A percentile compares a stretch with the other conserved stretches of the same genome.
phyloP scores from a whole-genome alignment of 2,329 filamentous ascomycete genomes.

The Fusarium incarnatum region DNA sequence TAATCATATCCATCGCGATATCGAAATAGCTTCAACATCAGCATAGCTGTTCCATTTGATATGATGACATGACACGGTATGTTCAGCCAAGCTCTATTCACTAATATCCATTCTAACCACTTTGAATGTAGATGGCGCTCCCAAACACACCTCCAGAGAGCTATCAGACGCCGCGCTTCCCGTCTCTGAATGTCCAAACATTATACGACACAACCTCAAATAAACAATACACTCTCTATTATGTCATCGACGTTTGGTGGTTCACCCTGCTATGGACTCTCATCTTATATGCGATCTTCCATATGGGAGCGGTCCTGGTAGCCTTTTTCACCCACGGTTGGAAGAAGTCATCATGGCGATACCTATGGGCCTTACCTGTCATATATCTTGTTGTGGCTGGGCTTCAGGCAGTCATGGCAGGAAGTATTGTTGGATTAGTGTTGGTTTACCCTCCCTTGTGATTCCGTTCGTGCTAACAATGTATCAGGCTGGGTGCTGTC shows the following conservation, averaged over 20 bases:
- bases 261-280: slow-evolving; percentile 91
- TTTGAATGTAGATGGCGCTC: slow-evolving; percentile 39
- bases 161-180: slow-evolving; percentile 79
- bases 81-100: background rate
- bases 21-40: slow-evolving; percentile 11
- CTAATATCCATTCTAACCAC: slow-evolving; percentile 16
- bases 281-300: slow-evolving; percentile 80
- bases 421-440: slow-evolving; percentile 84
- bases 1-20: slow-evolving; percentile 26
- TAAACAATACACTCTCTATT: slow-evolving; percentile 72
- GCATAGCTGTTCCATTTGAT: slow-evolving; percentile 16
- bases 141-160: slow-evolving; percentile 53
- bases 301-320: slow-evolving; percentile 77
- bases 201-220: slow-evolving; percentile 59
- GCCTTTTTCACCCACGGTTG: slow-evolving; percentile 78
- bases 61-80: slow-evolving; percentile 46
- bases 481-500: slow-evolving; percentile 76
- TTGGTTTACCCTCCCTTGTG: slow-evolving; percentile 57
- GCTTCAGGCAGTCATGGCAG: slow-evolving; percentile 81
- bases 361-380: slow-evolving; percentile 78
- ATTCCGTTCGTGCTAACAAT: slow-evolving; percentile 23
- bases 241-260: slow-evolving; percentile 82
- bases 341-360: slow-evolving; percentile 67
- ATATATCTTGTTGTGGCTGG: slow-evolving; percentile 78
- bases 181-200: slow-evolving; percentile 81